Evolutionary conservation across 116 monocot species (phyloP).

Genomic region (Cymodocea nodosa): DNA sequence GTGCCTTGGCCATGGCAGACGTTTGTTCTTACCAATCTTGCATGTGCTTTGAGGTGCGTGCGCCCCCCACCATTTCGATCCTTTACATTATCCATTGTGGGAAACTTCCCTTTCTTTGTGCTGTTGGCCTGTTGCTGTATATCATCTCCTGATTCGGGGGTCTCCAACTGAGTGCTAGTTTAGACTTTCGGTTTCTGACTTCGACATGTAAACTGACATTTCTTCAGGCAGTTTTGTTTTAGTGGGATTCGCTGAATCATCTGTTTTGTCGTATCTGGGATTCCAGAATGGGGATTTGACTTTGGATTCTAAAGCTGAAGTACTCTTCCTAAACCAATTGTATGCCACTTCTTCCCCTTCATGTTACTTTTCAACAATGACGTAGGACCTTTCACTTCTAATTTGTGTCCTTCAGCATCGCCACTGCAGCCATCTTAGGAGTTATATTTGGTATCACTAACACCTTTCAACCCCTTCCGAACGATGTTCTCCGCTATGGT

Average conservation of each 20-base stretch:
- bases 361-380: background rate
- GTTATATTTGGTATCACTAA: slow-evolving; percentile 74
- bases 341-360: slow-evolving; percentile 17
- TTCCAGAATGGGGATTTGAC: slow-evolving; percentile 39
- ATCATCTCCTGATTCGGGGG: background rate
- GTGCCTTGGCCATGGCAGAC: slow-evolving; percentile 93
- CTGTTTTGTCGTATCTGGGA: slow-evolving; percentile 60
- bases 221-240: slow-evolving; percentile 83
- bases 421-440: slow-evolving; percentile 59
- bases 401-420: slow-evolving; percentile 31
- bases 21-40: slow-evolving; percentile 52
- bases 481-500: slow-evolving; percentile 80
- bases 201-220: slow-evolving; percentile 22
- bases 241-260: slow-evolving; percentile 58
- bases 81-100: too few relatives aligned
- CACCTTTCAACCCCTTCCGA: slow-evolving; percentile 54
- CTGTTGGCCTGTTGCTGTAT: background rate
- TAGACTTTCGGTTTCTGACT: background rate
- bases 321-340: slow-evolving; percentile 75
- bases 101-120: background rate
- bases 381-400: background rate
- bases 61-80: too few relatives aligned
- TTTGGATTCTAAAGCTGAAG: slow-evolving; percentile 78
- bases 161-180: background rate
- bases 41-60: slow-evolving; percentile 64